phyloP scores from a whole-genome alignment of 2,329 filamentous ascomycete genomes.

The Pseudogymnoascus sp. region DNA sequence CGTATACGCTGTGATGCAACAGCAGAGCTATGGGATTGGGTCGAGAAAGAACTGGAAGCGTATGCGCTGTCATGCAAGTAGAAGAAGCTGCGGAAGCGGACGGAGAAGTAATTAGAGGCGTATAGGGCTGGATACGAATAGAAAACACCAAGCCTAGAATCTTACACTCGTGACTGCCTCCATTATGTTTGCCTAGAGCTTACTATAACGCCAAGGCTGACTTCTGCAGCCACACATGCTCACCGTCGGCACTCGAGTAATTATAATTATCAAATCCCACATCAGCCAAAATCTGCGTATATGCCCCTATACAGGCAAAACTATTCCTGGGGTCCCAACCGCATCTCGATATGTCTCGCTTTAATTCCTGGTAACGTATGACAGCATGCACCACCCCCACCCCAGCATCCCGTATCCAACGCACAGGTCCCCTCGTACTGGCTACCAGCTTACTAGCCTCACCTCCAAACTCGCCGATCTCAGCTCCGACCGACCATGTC shows the following conservation, averaged over 20 bases:
- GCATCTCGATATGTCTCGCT: background rate
- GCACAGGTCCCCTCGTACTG: background rate
- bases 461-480: background rate
- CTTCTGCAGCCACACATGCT: background rate
- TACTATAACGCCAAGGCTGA: conserved; percentile 1
- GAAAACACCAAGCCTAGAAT: background rate
- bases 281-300: background rate
- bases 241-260: background rate
- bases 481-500: background rate
- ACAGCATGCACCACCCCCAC: background rate
- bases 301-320: background rate
- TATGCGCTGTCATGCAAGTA: conserved; percentile 7
- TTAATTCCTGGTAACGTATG: background rate
- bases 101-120: conserved; percentile 22
- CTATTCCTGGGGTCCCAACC: background rate
- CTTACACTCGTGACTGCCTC: background rate
- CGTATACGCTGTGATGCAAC: conserved; percentile 7
- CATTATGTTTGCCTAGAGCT: background rate
- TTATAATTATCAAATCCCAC: background rate
- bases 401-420: background rate
- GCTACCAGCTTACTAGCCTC: background rate
- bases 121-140: conserved; percentile 9
- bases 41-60: conserved; percentile 23
- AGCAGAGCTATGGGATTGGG: conserved; percentile 34
- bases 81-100: conserved; percentile 35